Conservation (phyloP, 495 filamentous ascomycete species). For the Aspergillus indologenus region DNA sequence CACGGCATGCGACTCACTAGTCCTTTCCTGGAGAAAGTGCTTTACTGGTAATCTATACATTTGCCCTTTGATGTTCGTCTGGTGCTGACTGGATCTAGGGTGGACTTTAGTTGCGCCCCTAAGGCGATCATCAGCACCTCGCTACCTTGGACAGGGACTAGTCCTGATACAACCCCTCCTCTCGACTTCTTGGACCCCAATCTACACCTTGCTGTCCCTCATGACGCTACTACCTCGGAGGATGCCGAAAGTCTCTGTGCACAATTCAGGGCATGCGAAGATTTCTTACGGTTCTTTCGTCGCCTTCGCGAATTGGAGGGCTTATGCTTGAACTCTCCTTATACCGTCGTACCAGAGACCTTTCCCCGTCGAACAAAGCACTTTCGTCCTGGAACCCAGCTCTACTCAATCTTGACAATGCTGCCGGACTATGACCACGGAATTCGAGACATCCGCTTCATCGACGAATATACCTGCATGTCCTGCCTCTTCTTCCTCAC, state of each 20-base stretch:
- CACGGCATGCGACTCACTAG: slow-evolving; percentile 21
- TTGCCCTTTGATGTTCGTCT: not conserved
- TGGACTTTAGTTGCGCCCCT: slow-evolving; percentile 29
- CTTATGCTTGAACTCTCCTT: slow-evolving; percentile 17
- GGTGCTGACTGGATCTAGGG: slow-evolving; percentile 19
- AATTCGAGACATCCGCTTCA: slow-evolving; percentile 29
- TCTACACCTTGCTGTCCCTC: slow-evolving; percentile 19
- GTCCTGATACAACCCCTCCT: slow-evolving; percentile 19
- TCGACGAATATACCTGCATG: slow-evolving; percentile 31
- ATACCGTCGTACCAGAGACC: slow-evolving; percentile 7
- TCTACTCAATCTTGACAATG: slow-evolving; percentile 24
- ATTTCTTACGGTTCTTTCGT: slow-evolving; percentile 29
- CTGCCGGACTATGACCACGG: slow-evolving; percentile 30
- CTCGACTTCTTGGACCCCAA: slow-evolving; percentile 22
- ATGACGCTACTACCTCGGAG: slow-evolving; percentile 12
- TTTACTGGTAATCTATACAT: slow-evolving; percentile 24
- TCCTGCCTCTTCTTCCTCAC: slow-evolving; percentile 29
- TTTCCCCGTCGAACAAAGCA: slow-evolving; percentile 14
- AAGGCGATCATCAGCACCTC: slow-evolving; percentile 27
- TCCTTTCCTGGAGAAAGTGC: slow-evolving; percentile 26
- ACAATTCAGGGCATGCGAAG: slow-evolving; percentile 24
- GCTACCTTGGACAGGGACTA: slow-evolving; percentile 25
- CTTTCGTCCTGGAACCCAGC: slow-evolving; percentile 20
- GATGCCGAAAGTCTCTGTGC: slow-evolving; percentile 21
- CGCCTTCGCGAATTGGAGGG: slow-evolving; percentile 21